Base-by-base conservation (phyloP, 129 eudicot genomes). In the Flaveria brownii region DNA sequence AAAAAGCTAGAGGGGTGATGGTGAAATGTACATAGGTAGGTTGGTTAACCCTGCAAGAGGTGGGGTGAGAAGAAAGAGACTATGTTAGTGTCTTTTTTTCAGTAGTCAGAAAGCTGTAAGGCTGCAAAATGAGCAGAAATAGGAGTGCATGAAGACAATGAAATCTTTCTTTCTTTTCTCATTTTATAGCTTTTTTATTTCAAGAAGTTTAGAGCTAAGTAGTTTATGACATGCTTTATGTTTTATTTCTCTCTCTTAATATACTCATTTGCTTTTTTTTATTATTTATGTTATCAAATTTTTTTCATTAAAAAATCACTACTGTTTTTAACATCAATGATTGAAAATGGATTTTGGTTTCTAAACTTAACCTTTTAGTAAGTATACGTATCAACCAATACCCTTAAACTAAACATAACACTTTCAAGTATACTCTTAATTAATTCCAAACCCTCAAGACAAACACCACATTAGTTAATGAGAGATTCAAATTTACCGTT, bases 31-130 rank as follows among this genome's bases (percentile, higher is more conserved):
- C 22, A 79, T 56, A 79, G 79, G 83, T 79, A 26, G 56, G 50
- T 83, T 79, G 57, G 72, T 73, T 74, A 41, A 64, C 57, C 75
- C 66, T 51, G 39, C 65, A 49, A 26, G 42, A 68, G 49, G 74
- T 54, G 14, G 61, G 70, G 78, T 68, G 80, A 72, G 77, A 74
- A 80, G 80, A 61, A 80, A 85, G 68, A 50, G 85, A 70, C 79
- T 54, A 75, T 74, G 73, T 36, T 78, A 73, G 77, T 47, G 80
- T 71, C 75, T 69, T 81, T 39, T 71, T 69, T 46, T 65, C 64
- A 52, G 46, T 68, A 22, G 57, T 73, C 80, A 75, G 45, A 86
- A 83, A 80, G 83, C 73, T 74, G 70, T 15, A 49, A 82, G 76
- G 83, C 76, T 74, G 71, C 43, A 50, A 77, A 50, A 77, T 75